Evolutionary conservation across 2,329 filamentous ascomycete species (phyloP), one percentile per base, ranked within the genome.

Genomic region (Alternaria triticina): DNA sequence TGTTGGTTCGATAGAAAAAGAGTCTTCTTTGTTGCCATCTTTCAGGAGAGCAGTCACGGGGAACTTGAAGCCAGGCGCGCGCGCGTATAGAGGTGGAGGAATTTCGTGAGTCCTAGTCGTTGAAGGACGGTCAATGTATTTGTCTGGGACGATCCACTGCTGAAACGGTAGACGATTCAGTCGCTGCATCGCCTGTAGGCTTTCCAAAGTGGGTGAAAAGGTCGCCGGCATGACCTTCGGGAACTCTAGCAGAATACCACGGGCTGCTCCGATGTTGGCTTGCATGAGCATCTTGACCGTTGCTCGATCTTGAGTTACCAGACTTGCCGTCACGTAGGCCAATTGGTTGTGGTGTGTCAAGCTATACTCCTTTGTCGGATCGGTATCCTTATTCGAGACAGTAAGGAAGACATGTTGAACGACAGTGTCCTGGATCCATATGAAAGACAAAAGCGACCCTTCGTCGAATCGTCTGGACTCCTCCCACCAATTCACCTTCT

Each of bases 401-500:
- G 61, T 73, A 10, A 77, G 66, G 59, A 78, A 79, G 3, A 74
- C 8, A 23, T 76, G 74, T 28, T 74, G 61, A 7, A 74, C 66
- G 8, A 36, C 7, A 5, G n/a, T 30, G 2, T 64, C 49, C 3
- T 71, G 44, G 1, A 66, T 36, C 49, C 55, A 70, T 25, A 75
- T 71, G 36, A 70, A 75, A 1, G 72, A 78, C 6, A 79, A 66
- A 2, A 79, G 64, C 17, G 70, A 61, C 1, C 74, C 76, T 12
- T 68, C 58, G 8, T 66, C 61, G 0, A 79, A 54, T 17, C 73
- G 65, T 15, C 61, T 71, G 0, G 70, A 74, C 1, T 77, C 75
- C 13, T 72, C 66, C 77, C 74, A 78, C 76, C 73, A 79, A 27
- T 55, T 64, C 2, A 22, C 52, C n/a, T 65, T 67, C n/a, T 71